Conservation (phyloP, 2,329 filamentous ascomycete species). For the Periconia digitata region DNA sequence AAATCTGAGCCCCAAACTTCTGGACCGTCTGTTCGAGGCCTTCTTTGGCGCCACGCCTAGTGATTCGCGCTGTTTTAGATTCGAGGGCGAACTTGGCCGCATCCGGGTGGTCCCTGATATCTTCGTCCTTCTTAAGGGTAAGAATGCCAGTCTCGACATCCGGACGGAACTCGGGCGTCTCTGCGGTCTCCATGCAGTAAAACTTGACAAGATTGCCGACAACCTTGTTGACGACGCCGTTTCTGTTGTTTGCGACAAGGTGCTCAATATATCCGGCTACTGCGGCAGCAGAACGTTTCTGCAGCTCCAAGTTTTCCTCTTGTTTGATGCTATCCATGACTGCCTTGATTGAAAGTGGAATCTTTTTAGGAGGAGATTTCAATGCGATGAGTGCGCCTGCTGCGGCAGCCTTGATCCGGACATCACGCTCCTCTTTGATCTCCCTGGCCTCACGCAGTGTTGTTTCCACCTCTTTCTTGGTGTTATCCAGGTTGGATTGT, state of each 20-base stretch:
- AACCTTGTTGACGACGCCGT: constrained; percentile 90
- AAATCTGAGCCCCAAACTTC: constrained; percentile 75
- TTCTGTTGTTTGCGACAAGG: constrained; percentile 77
- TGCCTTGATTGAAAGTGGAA: constrained; percentile 86
- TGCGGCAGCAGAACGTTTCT: constrained; percentile 80
- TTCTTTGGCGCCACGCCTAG: constrained; percentile 89
- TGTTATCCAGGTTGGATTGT: constrained; percentile 75
- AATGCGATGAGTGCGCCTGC: constrained; percentile 89
- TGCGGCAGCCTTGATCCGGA: constrained; percentile 82
- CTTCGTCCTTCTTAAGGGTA: constrained; percentile 95
- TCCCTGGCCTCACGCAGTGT: constrained; percentile 79
- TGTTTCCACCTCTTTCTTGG: constrained; percentile 66
- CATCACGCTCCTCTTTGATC: constrained; percentile 79
- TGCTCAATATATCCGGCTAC: constrained; percentile 84
- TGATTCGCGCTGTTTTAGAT: constrained; percentile 84
- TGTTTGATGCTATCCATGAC: constrained; percentile 98
- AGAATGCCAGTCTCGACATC: constrained; percentile 77
- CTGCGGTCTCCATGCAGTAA: constrained; percentile 94
- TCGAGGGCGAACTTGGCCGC: constrained; percentile 87
- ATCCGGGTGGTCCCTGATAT: constrained; percentile 88
- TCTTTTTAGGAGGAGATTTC: constrained; percentile 86
- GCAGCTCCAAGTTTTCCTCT: constrained; percentile 87
- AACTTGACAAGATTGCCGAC: constrained; percentile 96
- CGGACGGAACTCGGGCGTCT: constrained; percentile 95
- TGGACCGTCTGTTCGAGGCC: constrained; percentile 83